Base-by-base conservation (phyloP, 495 filamentous ascomycete genomes). In the Pseudevernia furfuracea region DNA sequence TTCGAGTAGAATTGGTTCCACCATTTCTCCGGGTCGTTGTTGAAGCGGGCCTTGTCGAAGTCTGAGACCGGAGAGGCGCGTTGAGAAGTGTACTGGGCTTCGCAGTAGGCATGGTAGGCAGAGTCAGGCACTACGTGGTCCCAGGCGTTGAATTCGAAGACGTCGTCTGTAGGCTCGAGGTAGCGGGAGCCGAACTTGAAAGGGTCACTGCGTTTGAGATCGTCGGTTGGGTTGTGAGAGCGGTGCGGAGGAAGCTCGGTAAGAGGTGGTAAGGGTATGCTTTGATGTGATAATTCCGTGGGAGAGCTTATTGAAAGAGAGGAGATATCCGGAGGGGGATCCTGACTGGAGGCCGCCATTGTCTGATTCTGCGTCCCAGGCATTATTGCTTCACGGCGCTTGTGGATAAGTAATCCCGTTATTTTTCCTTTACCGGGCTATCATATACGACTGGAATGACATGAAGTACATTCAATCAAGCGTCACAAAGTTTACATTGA, bases 131-230 rank as follows among this genome's bases (percentile, higher is more conserved):
- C 85, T 71, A 97, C 94, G 71, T 97, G 92, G 75, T 98, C 94
- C 94, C 94, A 98, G 46, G 94, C 94, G 74, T 98, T 98, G 85
- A 92, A 93, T 71, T 92, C 87, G 77, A 89, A 97, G 68, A 95
- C 87, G 70, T 97, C 82, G 76, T 95, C 90, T 68, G 85, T 82
- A 70, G 91, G 77, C 66, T 88, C 84, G 46, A 98, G 86, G 68
- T 82, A 86, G 56, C 94, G 91, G 15, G 90, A 92, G 61, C 94
- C 94, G 75, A 98, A 98, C 75, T 91, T 85, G 76, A 98, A 98
- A 41, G 94, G 95, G 68, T 96, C 89, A 71, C 74, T 89, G 62
- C 90, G 82, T 79, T 97, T 98, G 74, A 86, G 79, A 66, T 80
- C 81, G 68, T 77, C 83, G 65, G 72, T 67, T 58, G 82, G 80